A percentile compares a stretch with the other conserved stretches of the same genome.
These are phyloP conservation scores for Pleodorina starrii DNA, from an alignment of 139 green algal genomes.

Conservation along the genomic window DNA sequence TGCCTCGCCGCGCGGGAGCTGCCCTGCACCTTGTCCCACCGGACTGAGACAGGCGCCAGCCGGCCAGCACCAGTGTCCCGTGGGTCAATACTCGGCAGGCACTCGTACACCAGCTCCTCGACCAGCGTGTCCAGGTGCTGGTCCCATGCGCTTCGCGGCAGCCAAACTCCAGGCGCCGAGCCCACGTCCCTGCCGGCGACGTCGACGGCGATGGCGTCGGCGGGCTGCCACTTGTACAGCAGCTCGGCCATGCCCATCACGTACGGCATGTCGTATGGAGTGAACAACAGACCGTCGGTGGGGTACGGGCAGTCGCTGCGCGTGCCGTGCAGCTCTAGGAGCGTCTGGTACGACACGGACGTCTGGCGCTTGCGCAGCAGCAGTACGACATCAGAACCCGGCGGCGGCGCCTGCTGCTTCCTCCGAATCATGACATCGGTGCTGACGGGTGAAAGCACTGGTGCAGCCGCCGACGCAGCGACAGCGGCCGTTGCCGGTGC, in stretches of 20 bases:
- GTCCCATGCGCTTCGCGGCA: not conserved
- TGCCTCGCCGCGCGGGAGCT: too few relatives aligned
- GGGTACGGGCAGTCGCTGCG: too few relatives aligned
- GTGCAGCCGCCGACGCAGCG: too few relatives aligned
- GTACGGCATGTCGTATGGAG: conserved; percentile 51
- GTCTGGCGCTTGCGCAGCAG: conserved; percentile 51
- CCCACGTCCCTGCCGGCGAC: too few relatives aligned
- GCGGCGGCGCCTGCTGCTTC: conserved; percentile 58
- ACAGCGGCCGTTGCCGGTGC: too few relatives aligned
- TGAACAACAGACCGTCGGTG: conserved; percentile 62
- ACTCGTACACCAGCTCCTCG: conserved; percentile 47
- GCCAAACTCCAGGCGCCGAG: not conserved
- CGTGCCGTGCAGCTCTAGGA: conserved; percentile 28
- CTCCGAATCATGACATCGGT: too few relatives aligned
- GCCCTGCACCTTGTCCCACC: conserved; percentile 55
- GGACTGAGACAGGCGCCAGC: too few relatives aligned
- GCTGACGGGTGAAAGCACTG: too few relatives aligned
- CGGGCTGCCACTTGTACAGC: conserved; percentile 54
- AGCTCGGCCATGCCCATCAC: conserved; percentile 60
- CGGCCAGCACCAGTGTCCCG: too few relatives aligned
- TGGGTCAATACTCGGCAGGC: not conserved
- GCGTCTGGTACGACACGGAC: not conserved
- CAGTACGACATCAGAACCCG: not conserved
- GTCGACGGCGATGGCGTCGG: too few relatives aligned
- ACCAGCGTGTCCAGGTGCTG: not conserved